A percentile compares a stretch with the other conserved stretches of the same genome.
Conservation (phyloP, 345 rosid species). For the Sonneratia alba region DNA sequence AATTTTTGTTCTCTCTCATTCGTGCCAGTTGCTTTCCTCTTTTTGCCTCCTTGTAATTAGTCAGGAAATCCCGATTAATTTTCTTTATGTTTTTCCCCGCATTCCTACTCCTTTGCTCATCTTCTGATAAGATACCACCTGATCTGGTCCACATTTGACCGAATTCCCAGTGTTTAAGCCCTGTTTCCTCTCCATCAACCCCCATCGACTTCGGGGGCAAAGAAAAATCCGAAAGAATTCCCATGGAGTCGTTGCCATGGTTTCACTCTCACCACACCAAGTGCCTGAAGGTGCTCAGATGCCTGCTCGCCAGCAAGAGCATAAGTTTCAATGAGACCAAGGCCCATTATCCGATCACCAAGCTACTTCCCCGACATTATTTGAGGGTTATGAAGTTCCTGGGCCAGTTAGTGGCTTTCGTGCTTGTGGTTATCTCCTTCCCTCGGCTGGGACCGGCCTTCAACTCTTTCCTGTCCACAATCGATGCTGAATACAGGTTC, state of each 20-base stretch:
- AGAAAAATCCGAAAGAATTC: background rate
- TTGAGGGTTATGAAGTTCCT: slow-evolving; percentile 27
- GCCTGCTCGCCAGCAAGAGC: slow-evolving; percentile 3
- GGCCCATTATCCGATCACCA: slow-evolving; percentile 18
- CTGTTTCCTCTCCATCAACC: too few relatives aligned
- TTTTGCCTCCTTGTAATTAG: background rate
- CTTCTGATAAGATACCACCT: slow-evolving; percentile 11
- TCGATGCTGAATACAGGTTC: background rate
- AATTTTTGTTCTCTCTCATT: background rate
- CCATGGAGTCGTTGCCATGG: slow-evolving; percentile 2
- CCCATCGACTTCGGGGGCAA: too few relatives aligned
- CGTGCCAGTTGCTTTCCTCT: background rate
- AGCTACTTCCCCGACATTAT: slow-evolving; percentile 20
- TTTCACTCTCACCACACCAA: slow-evolving; percentile 25
- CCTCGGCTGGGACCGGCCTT: slow-evolving; percentile 18
- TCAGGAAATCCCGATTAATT: background rate
- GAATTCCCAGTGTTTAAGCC: background rate
- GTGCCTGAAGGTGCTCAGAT: slow-evolving; percentile 17
- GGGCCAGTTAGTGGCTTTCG: slow-evolving; percentile 29
- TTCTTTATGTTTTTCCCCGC: slow-evolving; percentile 8
- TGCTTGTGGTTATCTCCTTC: slow-evolving; percentile 31
- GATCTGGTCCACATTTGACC: slow-evolving; percentile 7
- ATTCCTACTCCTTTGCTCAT: slow-evolving; percentile 15
- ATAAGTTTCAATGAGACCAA: slow-evolving; percentile 2
- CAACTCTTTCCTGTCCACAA: background rate